These are phyloP conservation scores for Chaetomiaceae sp. DNA, from an alignment of 2,329 filamentous ascomycete genomes.

Conservation along the genomic window DNA sequence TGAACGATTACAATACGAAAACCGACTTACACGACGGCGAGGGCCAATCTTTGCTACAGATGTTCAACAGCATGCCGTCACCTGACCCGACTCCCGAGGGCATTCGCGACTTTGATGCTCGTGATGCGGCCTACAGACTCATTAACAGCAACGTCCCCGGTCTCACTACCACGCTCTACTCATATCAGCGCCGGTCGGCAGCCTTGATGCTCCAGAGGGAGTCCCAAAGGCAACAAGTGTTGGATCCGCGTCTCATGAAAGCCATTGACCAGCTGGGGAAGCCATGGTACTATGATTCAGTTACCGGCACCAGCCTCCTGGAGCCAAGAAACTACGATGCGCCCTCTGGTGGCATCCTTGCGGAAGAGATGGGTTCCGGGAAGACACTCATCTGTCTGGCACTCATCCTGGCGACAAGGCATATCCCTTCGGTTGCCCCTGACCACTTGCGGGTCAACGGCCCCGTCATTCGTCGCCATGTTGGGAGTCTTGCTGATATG, in stretches of 20 bases:
- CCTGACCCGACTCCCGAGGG: conserved; percentile 53
- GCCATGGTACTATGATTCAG: conserved; percentile 66
- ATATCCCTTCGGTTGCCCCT: conserved; percentile 63
- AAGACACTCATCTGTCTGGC: conserved; percentile 86
- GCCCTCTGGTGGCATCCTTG: conserved; percentile 70
- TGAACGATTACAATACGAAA: conserved; percentile 36
- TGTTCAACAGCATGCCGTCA: conserved; percentile 71
- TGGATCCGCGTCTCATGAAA: conserved; percentile 69
- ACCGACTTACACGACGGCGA: conserved; percentile 30
- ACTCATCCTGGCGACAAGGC: conserved; percentile 69
- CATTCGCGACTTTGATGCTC: conserved; percentile 48
- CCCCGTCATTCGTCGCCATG: conserved; percentile 38
- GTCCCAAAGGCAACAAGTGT: conserved; percentile 53
- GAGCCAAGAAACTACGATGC: conserved; percentile 71
- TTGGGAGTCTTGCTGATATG: conserved; percentile 70
- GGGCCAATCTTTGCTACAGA: conserved; percentile 56
- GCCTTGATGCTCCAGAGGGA: conserved; percentile 84
- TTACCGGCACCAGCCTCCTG: conserved; percentile 56
- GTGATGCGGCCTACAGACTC: conserved; percentile 52
- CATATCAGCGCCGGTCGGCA: conserved; percentile 75
- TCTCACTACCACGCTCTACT: conserved; percentile 62
- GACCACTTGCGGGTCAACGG: conserved; percentile 49
- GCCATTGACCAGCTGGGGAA: conserved; percentile 57
- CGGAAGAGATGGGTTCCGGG: conserved; percentile 76
- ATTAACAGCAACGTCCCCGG: conserved; percentile 52